Base-by-base conservation (phyloP, 1,284 basidiomycete genomes). In the Cryptococcus amylolentus region DNA sequence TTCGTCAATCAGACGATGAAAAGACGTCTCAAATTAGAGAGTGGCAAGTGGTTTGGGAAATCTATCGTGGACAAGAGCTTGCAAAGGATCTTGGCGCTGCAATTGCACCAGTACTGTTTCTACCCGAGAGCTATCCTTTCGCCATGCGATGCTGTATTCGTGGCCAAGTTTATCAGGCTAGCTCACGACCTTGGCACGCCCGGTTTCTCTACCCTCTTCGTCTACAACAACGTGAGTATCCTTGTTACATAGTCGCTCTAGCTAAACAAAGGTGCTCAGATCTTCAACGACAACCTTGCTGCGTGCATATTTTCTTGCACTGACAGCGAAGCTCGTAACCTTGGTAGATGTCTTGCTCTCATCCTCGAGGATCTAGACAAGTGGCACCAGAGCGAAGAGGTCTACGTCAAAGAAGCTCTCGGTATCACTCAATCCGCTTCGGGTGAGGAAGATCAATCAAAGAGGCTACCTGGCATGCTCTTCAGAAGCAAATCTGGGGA, bases 261-360 rank as follows among this genome's bases (percentile, higher is more conserved):
- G 20, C 41, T 38, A 42, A 18, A 23, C 28, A 16, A 9, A 61
- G 16, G 23, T 8, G 20, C 39, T 23, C 64, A 92, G 85, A 80
- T 95, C 28, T 85, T 96, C 52, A 86, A 87, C 37, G 88, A 92
- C 59, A 86, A 90, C 63, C 82, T 93, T 46, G 87, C 89, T 46
- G 86, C 87, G 8, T 83, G 93, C 10, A 81, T 98, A 27, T 97
- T 94, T 73, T 88, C 89, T 1, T 94, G 91, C 67, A 96, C 92
- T 52, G 95, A 96, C 79, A 91, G 90, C 66, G 95, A 99, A 77
- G 93, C 93, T 7, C 85, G 88, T 55, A 98, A 97, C 76, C 94
- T 94, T 69, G 93, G 91, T 89, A 89, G 88, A 40, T 96, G 95
- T 78, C 78, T 98, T 37, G 80, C 84, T 35, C 87, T 88, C 4